Evolutionary conservation across 1,284 basidiomycete species (phyloP).

Genomic region (Trichosporon ovoides): DNA sequence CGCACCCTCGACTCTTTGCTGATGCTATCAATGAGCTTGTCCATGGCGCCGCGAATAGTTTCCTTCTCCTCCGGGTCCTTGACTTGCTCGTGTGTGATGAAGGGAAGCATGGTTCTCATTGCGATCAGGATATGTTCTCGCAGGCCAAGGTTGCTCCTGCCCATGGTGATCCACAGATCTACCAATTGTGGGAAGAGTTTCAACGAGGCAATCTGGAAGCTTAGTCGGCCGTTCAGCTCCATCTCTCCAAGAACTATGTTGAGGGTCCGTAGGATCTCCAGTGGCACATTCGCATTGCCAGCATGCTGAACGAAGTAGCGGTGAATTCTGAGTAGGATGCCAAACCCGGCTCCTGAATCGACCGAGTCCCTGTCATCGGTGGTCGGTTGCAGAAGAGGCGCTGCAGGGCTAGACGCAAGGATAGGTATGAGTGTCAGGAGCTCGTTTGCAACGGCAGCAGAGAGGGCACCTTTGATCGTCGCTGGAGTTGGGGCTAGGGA

Average conservation of each 20-base stretch:
- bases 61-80: slow-evolving; percentile 15
- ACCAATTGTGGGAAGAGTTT: slow-evolving; percentile 62
- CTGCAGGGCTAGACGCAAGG: slow-evolving; percentile 56
- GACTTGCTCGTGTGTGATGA: slow-evolving; percentile 52
- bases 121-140: slow-evolving; percentile 57
- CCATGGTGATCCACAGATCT: slow-evolving; percentile 68
- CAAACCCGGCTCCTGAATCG: slow-evolving; percentile 48
- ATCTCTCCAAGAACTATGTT: slow-evolving; percentile 65
- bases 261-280: slow-evolving; percentile 64
- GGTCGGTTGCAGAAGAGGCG: slow-evolving; percentile 32
- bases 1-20: slow-evolving; percentile 60
- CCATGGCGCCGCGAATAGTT: slow-evolving; percentile 54
- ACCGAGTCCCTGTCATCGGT: background rate
- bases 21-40: slow-evolving; percentile 52
- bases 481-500: slow-evolving; percentile 23
- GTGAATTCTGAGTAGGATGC: slow-evolving; percentile 61
- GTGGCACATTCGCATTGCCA: slow-evolving; percentile 65
- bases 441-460: slow-evolving; percentile 47
- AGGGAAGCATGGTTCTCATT: slow-evolving; percentile 66
- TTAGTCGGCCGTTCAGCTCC: slow-evolving; percentile 62
- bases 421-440: slow-evolving; percentile 62
- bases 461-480: background rate
- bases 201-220: slow-evolving; percentile 59
- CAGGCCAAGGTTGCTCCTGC: slow-evolving; percentile 58
- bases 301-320: slow-evolving; percentile 61